Evolutionary conservation across 352 stramenopile species (phyloP), one percentile per base, ranked within the genome.

Genomic region (Pilasporangium apinafurcum): DNA sequence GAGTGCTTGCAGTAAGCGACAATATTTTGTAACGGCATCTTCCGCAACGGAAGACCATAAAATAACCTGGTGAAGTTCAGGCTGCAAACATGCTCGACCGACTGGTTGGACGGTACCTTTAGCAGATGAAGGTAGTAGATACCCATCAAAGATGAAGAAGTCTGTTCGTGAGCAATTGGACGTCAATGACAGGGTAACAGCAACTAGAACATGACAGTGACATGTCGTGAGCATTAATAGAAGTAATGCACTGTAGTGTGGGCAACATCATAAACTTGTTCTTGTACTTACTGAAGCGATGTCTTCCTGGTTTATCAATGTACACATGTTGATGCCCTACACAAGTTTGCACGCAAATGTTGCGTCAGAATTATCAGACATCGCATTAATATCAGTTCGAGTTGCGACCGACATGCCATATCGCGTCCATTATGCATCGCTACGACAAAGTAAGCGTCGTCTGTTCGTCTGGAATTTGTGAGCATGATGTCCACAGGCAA

Each of bases 241-340:
- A 8, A 37, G 8, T 14, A 44, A 33, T 34, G 20, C 14, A 25
- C n/a, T 14, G n/a, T n/a, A n/a, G n/a, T n/a, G n/a, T n/a, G n/a
- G n/a, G n/a, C n/a, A n/a, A n/a, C n/a, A n/a, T n/a, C n/a, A n/a
- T n/a, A n/a, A n/a, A n/a, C n/a, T n/a, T n/a, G n/a, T n/a, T n/a
- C n/a, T n/a, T n/a, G n/a, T 7, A 30, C 41, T 16, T 64, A 68
- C 59, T 38, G 27, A 68, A 56, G 9, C 59, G 59, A 51, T 68
- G 54, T 14, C 40, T 50, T 18, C 59, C 53, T 17, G 46, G 25
- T 7, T 21, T 59, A 6, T 52, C 17, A 29, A 68, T 62, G 5
- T 37, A 49, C 38, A 68, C 48, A 14, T 27, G 48, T 18, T 59
- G 26, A 14, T 28, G 14, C 59, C 44, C 59, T 68, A 30, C 14